Evolutionary conservation across 2,329 filamentous ascomycete genomes (phyloP), one percentile per base, ranked within the genome.

Genomic region (Alternaria longipes): DNA sequence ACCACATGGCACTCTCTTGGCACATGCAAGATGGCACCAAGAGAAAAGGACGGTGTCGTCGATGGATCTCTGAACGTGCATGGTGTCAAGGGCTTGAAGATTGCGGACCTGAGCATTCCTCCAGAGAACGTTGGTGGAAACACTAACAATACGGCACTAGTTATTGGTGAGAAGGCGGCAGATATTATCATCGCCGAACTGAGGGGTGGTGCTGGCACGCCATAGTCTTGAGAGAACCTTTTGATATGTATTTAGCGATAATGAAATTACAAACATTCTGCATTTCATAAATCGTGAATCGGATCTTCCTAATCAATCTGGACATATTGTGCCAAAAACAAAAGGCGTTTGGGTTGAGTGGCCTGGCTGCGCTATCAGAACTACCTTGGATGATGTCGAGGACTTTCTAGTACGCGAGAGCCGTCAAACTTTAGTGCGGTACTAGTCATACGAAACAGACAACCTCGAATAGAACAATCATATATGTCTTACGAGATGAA

Each of bases 71-170:
- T 77, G 62, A 74, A 68, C 54, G 74, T 76, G 20, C 68, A 76
- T 56, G 76, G 75, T 34, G 60, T 68, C 1, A 54, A 61, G 20
- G 68, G 68, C 1, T 38, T 76, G 53, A 83, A 83, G 71, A 63
- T 83, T 56, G 80, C 77, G 8, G 82, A 84, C 76, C 51, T 84
- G 65, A 76, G 70, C 62, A 75, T 81, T 5, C 73, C 76, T 6
- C 80, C 81, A 1, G 70, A 77, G 59, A 81, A 81, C 59, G 80
- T 84, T 5, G 82, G 78, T 4, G 81, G 78, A 0, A 84, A 84
- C 60, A 83, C 82, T 2, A 81, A 82, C 55, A 81, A 82, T 40
- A 83, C 81, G 1, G 81, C 82, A 1, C 70, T 83, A 54, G 76
- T 75, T 18, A 67, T 77, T 53, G 73, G 74, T 1, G 74, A 76